Evolutionary conservation across 108 stramenopile genomes (phyloP), one percentile per base, ranked within the genome.

Genomic region (Cyclotella distinguenda): DNA sequence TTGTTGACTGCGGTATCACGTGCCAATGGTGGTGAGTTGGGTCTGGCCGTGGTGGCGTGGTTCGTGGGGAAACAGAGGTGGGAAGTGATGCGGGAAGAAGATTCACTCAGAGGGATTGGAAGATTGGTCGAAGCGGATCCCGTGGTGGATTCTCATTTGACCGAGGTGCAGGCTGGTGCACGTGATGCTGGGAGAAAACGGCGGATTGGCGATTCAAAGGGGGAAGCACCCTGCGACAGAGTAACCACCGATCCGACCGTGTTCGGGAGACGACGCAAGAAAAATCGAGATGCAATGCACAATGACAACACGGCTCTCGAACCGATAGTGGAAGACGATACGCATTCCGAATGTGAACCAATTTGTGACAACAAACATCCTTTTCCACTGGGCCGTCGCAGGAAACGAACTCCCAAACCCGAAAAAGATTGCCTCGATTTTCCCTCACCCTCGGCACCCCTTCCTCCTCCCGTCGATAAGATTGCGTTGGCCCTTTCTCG

Each of bases 21-120:
- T n/a, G n/a, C 94, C 32, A 90, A 85, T 59, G 84, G 84, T 55
- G n/a, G n/a, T n/a, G n/a, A n/a, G n/a, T n/a, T n/a, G 68, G 94
- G 91, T 10, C 81, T 90, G n/a, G 74, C n/a, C n/a, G n/a, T n/a
- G n/a, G n/a, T n/a, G n/a, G n/a, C n/a, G n/a, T n/a, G n/a, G n/a
- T n/a, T n/a, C n/a, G n/a, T n/a, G n/a, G n/a, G n/a, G n/a, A n/a
- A n/a, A n/a, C n/a, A n/a, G n/a, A n/a, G n/a, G n/a, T n/a, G n/a
- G n/a, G 58, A 7, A 21, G 56, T 77, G 39, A 48, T 80, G 31
- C 68, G 36, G 44, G 60, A 80, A 35, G 47, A 70, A 43, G 30
- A 57, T 7, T 46, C 69, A 26, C 42, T 80, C 10, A 51, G 54
- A 30, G 79, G 74, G 10, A 38, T 80, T 22, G 69, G 70, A 7